phyloP scores from a whole-genome alignment of 345 rosid species.

The Acer yangbiense region DNA sequence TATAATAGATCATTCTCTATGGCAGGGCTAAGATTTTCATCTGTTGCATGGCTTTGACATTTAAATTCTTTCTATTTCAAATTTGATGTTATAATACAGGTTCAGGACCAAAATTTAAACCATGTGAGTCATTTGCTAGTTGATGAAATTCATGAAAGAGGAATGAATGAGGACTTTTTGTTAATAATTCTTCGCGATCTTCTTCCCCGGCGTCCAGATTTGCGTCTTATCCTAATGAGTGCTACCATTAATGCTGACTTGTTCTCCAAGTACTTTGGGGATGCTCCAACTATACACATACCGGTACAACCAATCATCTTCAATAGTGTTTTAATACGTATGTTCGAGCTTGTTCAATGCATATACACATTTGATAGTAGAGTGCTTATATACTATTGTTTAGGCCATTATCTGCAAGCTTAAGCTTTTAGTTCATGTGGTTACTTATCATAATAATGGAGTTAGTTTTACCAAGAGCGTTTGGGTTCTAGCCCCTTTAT shows the following conservation, averaged over 20 bases:
- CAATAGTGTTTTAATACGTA: not conserved
- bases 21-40: not conserved
- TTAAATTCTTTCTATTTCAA: conserved; percentile 21
- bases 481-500: not conserved
- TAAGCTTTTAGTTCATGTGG: not conserved
- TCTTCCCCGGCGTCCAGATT: conserved; percentile 87
- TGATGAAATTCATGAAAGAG: conserved; percentile 98
- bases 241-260: conserved; percentile 93
- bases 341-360: conserved; percentile 16
- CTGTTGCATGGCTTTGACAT: conserved; percentile 11
- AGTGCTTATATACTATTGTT: not conserved
- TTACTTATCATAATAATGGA: not conserved
- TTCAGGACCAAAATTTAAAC: conserved; percentile 76
- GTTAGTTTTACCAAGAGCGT: not conserved
- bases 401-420: not conserved
- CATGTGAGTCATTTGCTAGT: conserved; percentile 91
- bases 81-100: conserved; percentile 50
- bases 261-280: conserved; percentile 85
- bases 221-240: conserved; percentile 88
- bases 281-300: conserved; percentile 78
- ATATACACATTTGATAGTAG: not conserved
- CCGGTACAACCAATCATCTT: conserved; percentile 51
- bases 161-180: conserved; percentile 95
- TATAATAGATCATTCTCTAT: conserved; percentile 7
- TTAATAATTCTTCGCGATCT: conserved; percentile 86